Conservation (phyloP, 2,329 filamentous ascomycete genomes). For the Phialemonium atrogriseum region DNA sequence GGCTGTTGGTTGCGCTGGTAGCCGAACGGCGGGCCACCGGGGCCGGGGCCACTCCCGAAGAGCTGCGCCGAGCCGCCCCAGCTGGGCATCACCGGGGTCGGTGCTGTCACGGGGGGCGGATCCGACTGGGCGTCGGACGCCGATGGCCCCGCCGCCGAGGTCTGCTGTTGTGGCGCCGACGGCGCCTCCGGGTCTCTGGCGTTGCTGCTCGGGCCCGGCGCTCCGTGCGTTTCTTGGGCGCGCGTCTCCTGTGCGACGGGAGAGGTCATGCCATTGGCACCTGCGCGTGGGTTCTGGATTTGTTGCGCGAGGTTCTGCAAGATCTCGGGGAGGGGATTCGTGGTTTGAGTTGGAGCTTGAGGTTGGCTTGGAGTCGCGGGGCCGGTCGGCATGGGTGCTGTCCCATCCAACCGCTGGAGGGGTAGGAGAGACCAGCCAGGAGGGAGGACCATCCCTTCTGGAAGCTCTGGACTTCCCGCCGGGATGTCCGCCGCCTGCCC, state of each 20-base stretch:
- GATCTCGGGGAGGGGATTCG: neutral
- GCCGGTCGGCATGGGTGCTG: neutral
- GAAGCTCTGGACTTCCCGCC: conserved; percentile 52
- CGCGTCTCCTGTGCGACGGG: too few relatives aligned
- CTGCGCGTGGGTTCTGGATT: too few relatives aligned
- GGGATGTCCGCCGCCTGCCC: conserved; percentile 43
- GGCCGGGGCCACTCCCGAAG: too few relatives aligned
- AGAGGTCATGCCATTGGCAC: too few relatives aligned
- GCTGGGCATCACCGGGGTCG: neutral
- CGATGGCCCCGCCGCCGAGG: neutral
- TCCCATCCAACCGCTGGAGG: conserved; percentile 40
- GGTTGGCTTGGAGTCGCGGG: conserved; percentile 6
- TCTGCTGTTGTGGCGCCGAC: neutral
- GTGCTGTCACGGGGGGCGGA: neutral
- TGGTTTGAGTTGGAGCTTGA: neutral
- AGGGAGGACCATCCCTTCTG: conserved; percentile 55
- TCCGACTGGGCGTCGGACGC: neutral
- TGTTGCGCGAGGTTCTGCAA: neutral
- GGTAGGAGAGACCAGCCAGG: conserved; percentile 58
- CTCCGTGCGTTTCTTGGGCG: too few relatives aligned
- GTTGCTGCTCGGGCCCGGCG: neutral
- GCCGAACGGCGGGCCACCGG: neutral
- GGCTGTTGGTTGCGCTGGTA: neutral
- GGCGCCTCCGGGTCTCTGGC: neutral
- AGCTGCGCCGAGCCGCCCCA: conserved; percentile 3